A percentile compares a stretch with the other conserved stretches of the same genome.
Evolutionary conservation across 2,329 filamentous ascomycete species (phyloP).

Genomic region (Leptographium galeiforme): DNA sequence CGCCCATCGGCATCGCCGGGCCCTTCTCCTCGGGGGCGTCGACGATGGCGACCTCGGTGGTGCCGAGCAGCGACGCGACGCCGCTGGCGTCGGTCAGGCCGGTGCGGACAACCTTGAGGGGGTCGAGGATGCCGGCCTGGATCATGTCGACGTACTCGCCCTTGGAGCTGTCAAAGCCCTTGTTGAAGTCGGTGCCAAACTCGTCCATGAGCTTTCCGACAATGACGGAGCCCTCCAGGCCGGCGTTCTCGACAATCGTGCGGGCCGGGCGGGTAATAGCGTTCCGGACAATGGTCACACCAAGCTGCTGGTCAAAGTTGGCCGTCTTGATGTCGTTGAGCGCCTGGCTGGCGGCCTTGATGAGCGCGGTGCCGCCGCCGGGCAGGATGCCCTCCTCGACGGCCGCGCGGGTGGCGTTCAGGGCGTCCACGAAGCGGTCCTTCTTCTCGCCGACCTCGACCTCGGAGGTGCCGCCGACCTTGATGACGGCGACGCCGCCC

Average conservation of each 20-base stretch:
- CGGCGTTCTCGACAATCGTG: conserved; percentile 95
- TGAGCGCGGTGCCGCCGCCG: conserved; percentile 91
- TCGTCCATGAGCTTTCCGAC: conserved; percentile 98
- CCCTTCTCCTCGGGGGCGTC: conserved; percentile 92
- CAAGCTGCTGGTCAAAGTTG: conserved; percentile 99
- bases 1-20: conserved; percentile 38
- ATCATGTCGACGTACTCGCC: conserved; percentile 99
- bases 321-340: conserved; percentile 67
- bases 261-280: conserved; percentile 92
- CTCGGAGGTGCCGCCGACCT: conserved; percentile 93
- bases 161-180: conserved; percentile 91
- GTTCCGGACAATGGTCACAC: conserved; percentile 94
- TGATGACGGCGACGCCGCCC: conserved; percentile 97
- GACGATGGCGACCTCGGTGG: conserved; percentile 94
- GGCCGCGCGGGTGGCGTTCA: conserved; percentile 94
- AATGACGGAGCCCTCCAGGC: conserved; percentile 86
- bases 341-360: conserved; percentile 91
- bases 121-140: conserved; percentile 87
- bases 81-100: conserved; percentile 89
- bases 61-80: conserved; percentile 92
- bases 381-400: conserved; percentile 99
- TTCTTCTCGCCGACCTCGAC: conserved; percentile 99
- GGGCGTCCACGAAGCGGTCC: conserved; percentile 95
- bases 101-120: conserved; percentile 97
- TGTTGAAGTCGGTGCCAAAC: conserved; percentile 87